A percentile compares a stretch with the other conserved stretches of the same genome.
Evolutionary conservation across 139 green algal genomes (phyloP).

Genomic region (Pycnococcus provasolii): DNA sequence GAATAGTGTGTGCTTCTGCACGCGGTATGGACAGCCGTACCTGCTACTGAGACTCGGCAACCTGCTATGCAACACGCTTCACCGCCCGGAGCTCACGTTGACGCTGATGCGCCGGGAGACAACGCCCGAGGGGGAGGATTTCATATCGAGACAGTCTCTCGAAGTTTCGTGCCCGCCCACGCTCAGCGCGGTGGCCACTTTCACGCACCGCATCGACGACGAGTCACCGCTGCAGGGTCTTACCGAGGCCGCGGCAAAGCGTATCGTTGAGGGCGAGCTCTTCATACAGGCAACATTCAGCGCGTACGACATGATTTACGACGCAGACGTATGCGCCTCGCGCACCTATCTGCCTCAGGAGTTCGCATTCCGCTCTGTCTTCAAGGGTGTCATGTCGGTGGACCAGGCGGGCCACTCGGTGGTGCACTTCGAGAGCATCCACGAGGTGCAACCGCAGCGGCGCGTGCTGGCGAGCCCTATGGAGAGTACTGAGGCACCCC

Average conservation of each 20-base stretch:
- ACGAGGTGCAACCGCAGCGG: neutral
- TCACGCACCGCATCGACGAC: neutral
- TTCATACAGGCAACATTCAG: neutral
- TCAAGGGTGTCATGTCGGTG: neutral
- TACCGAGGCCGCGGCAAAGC: neutral
- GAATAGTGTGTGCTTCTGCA: neutral
- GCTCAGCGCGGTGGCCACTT: neutral
- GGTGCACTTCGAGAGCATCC: neutral
- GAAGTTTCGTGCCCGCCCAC: neutral
- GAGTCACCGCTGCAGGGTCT: neutral
- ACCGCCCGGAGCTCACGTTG: neutral
- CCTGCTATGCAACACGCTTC: conserved; percentile 2
- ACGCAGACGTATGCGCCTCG: neutral
- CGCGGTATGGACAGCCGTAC: neutral
- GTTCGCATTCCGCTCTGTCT: neutral
- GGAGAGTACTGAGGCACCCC: neutral
- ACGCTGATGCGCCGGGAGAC: neutral
- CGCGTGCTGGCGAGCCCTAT: neutral
- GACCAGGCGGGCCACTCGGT: neutral
- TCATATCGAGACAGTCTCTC: neutral
- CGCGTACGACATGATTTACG: conserved; percentile 2
- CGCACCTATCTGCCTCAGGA: neutral
- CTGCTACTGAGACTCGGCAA: neutral
- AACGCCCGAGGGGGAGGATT: neutral
- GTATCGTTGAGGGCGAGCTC: neutral